Base-by-base conservation (phyloP, 345 rosid species). In the Sonneratia caseolaris region DNA sequence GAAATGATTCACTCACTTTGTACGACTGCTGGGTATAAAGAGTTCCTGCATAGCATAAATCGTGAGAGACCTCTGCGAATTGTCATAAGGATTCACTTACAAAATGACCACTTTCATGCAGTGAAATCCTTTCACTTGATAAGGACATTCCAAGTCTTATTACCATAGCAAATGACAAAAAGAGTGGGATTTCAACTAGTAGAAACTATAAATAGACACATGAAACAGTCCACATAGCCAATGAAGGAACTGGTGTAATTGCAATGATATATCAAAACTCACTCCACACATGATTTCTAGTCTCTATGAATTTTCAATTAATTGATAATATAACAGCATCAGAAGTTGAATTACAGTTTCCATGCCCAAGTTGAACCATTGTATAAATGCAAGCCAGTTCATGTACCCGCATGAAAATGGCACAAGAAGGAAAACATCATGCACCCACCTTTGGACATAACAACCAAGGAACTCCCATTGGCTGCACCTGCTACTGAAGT, bases 1-100 rank as follows among this genome's bases (percentile, higher is more conserved):
- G 98, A 76, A 94, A 94, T 49, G 97, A 86, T 78, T 94, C 97
- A 62, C 98, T 94, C 68, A 94, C 98, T 91, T 93, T 93, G 85
- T 94, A 94, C 8, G 98, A 94, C 74, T 94, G 98, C 81, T 94
- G 98, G 64, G 96, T 91, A 75, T 89, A 94, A 55, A 96, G 90
- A 71, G 97, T 91, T 77, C 98, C 98, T 93, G 72, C 73, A 74
- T 35, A n/a, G 35, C 13, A 13, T 61, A 61, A 61, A 61, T 22
- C 0, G 19, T 5, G 19, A 35, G 36, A n/a, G 59, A 53, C 7
- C 59, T 21, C 22, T 19, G 59, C 19, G 7, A 18, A 53, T 5
- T 53, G n/a, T 53, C 22, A 4, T 21, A 18, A 53, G 16, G 59
- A 53, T 53, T 53, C 59, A 53, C 9, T 5, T 16, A 21, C 59